These are phyloP conservation scores for Candida saitoana DNA, from an alignment of 805 yeast species.

Conservation along the genomic window DNA sequence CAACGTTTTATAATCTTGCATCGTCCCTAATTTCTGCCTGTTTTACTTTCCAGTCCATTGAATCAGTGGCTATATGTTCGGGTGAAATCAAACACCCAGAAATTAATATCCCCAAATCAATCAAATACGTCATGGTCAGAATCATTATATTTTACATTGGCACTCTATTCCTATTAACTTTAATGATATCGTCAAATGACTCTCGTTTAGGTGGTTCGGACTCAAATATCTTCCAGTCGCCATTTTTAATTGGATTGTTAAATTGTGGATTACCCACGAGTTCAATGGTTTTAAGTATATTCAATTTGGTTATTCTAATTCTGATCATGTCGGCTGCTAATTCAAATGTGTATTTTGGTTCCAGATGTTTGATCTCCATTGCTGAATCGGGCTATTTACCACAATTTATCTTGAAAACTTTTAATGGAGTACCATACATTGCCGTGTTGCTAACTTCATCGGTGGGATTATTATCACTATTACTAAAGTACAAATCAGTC, in stretches of 20 bases:
- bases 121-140: conserved; percentile 58
- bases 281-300: conserved; percentile 12
- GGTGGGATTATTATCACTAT: conserved; percentile 18
- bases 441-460: conserved; percentile 18
- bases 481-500: conserved; percentile 15
- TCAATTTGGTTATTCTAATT: conserved; percentile 18
- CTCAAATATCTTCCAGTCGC: conserved; percentile 16
- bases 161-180: conserved; percentile 59
- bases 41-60: conserved; percentile 72
- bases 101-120: conserved; percentile 37
- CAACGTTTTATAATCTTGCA: conserved; percentile 3
- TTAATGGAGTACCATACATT: conserved; percentile 15
- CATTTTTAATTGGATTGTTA: conserved; percentile 20
- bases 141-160: conserved; percentile 58
- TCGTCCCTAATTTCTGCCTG: conserved; percentile 40
- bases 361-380: conserved; percentile 19
- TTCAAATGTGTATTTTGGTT: conserved; percentile 25
- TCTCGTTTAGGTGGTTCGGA: conserved; percentile 9
- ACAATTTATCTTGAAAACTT: conserved; percentile 5
- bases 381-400: conserved; percentile 10
- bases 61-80: conserved; percentile 63
- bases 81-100: conserved; percentile 49
- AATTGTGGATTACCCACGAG: conserved; percentile 12
- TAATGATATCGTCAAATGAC: conserved; percentile 52
- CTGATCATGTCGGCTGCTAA: conserved; percentile 25